Conservation (phyloP, 2,329 filamentous ascomycete genomes). For the Pestalotiopsis sp. region DNA sequence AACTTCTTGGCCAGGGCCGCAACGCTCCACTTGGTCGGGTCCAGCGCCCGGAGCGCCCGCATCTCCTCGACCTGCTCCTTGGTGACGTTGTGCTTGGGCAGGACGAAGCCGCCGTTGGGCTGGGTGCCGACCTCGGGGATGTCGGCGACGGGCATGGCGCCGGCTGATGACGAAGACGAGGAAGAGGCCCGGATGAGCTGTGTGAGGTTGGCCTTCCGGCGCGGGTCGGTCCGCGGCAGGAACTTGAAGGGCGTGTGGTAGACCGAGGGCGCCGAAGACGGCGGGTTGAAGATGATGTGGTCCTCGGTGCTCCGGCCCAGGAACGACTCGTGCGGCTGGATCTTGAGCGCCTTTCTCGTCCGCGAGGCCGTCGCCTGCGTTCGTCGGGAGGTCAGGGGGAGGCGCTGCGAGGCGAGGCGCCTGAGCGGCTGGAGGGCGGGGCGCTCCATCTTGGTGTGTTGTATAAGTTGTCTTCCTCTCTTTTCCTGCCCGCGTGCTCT, state of each 20-base stretch:
- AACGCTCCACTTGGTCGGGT: slow-evolving; percentile 60
- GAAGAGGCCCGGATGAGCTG: slow-evolving; percentile 40
- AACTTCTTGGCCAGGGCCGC: slow-evolving; percentile 54
- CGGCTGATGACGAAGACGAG: slow-evolving; percentile 10
- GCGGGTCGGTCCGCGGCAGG: slow-evolving; percentile 58
- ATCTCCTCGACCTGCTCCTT: slow-evolving; percentile 61
- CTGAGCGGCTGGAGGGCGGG: slow-evolving; percentile 11
- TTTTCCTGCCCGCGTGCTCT: too few species aligned
- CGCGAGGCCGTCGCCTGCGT: slow-evolving; percentile 54
- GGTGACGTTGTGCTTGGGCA: slow-evolving; percentile 50
- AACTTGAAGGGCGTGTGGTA: slow-evolving; percentile 69
- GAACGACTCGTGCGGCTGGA: slow-evolving; percentile 64
- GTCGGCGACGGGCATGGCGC: neutral
- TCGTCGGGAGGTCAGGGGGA: slow-evolving; percentile 35
- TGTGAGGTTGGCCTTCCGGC: slow-evolving; percentile 50
- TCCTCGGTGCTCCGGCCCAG: slow-evolving; percentile 33
- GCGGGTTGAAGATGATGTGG: slow-evolving; percentile 60
- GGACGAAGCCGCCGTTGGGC: neutral
- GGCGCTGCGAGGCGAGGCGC: neutral
- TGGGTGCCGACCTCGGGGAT: neutral
- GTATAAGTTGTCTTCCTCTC: neutral
- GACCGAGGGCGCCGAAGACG: slow-evolving; percentile 56
- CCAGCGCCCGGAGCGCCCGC: slow-evolving; percentile 51
- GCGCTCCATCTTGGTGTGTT: slow-evolving; percentile 11
- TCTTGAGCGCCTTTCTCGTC: slow-evolving; percentile 59